phyloP scores from a whole-genome alignment of 768 basidiomycete species.

The Grammothele lineata region DNA sequence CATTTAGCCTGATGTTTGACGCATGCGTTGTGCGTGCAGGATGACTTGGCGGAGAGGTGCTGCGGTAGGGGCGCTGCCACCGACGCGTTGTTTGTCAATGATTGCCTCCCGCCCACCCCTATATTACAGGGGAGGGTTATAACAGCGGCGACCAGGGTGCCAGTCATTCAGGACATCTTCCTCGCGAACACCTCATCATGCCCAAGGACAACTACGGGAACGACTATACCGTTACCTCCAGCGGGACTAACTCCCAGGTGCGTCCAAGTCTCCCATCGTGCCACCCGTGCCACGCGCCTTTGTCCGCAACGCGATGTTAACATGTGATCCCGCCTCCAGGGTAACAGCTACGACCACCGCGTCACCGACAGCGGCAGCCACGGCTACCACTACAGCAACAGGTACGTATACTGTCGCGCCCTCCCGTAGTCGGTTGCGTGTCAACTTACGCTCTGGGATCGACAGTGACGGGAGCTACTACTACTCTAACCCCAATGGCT shows the following conservation, averaged over 20 bases:
- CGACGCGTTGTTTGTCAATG: too few relatives aligned
- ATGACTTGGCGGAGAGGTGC: too few relatives aligned
- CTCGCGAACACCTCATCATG: slow-evolving; percentile 7
- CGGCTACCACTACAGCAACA: slow-evolving; percentile 63
- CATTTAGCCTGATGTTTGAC: too few relatives aligned
- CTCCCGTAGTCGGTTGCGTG: not conserved
- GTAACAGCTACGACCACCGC: slow-evolving; percentile 59
- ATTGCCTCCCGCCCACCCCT: too few relatives aligned
- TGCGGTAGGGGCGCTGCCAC: too few relatives aligned
- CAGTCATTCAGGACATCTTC: too few relatives aligned
- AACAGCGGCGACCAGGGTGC: too few relatives aligned
- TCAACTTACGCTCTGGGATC: not conserved
- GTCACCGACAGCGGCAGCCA: slow-evolving; percentile 37
- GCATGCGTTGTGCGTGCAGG: too few relatives aligned
- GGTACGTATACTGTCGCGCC: slow-evolving; percentile 28
- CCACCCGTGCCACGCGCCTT: not conserved
- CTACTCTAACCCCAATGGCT: slow-evolving; percentile 56
- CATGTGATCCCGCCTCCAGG: too few relatives aligned
- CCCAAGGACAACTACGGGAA: slow-evolving; percentile 18
- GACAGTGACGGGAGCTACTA: slow-evolving; percentile 55
- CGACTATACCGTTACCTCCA: slow-evolving; percentile 18
- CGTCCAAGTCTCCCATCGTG: slow-evolving; percentile 7
- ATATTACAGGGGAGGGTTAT: too few relatives aligned
- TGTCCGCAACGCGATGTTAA: too few relatives aligned
- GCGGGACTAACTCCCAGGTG: slow-evolving; percentile 48